Evolutionary conservation across 495 filamentous ascomycete genomes (phyloP).

Genomic region (Hapsidospora chrysogenum): DNA sequence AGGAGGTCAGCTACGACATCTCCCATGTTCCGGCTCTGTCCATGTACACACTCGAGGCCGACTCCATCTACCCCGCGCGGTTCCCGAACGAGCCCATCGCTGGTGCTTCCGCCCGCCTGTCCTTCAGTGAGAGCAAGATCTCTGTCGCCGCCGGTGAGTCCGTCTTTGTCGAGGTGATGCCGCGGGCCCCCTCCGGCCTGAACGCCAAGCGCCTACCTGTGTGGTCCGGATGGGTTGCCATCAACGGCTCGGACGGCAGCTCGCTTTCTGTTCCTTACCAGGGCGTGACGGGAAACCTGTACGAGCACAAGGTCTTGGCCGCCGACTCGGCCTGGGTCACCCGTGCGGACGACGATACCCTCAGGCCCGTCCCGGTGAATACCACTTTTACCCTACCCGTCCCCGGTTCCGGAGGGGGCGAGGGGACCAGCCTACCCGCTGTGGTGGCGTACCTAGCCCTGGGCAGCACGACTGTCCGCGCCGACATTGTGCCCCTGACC

Average conservation of each 20-base stretch:
- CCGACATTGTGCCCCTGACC: conserved; percentile 21
- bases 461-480: conserved; percentile 25
- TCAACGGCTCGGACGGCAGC: conserved; percentile 31
- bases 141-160: conserved; percentile 19
- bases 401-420: conserved; percentile 6
- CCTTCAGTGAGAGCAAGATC: conserved; percentile 9
- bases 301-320: conserved; percentile 20
- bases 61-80: conserved; percentile 11
- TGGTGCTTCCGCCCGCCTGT: conserved; percentile 17
- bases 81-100: conserved; percentile 23
- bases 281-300: conserved; percentile 29
- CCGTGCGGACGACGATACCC: conserved; percentile 13
- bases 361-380: conserved; percentile 14
- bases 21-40: conserved; percentile 24
- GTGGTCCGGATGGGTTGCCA: conserved; percentile 34
- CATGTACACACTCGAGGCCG: conserved; percentile 21
- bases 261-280: conserved; percentile 32
- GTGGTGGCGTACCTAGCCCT: conserved; percentile 11
- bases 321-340: conserved; percentile 14
- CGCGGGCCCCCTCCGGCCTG: conserved; percentile 20
- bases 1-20: conserved; percentile 28
- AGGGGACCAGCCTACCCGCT: conserved; percentile 14
- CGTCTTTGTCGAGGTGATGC: conserved; percentile 22
- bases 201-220: conserved; percentile 26
- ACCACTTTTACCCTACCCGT: conserved; percentile 23